Conservation (phyloP, 208 protist genomes). For the Crithidia bombi region DNA sequence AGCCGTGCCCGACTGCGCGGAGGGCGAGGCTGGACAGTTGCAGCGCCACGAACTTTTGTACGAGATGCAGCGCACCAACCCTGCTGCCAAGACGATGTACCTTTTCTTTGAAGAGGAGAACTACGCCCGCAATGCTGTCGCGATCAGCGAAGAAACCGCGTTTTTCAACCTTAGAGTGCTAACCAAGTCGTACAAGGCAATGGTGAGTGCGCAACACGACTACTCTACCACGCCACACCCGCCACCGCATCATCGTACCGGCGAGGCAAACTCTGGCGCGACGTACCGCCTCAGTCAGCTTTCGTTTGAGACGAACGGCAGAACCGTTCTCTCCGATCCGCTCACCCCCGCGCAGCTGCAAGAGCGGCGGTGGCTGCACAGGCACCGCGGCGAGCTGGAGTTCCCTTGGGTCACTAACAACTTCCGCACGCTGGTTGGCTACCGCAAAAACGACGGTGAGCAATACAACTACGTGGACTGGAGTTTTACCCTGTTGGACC, state of each 20-base stretch:
- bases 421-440: slow-evolving; percentile 24
- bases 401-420: slow-evolving; percentile 32
- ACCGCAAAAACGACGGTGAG: not conserved
- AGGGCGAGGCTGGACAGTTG: not conserved
- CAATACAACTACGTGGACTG: slow-evolving; percentile 17
- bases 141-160: slow-evolving; percentile 16
- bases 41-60: not conserved
- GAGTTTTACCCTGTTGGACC: slow-evolving; percentile 20
- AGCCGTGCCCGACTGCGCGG: not conserved
- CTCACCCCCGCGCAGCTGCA: not conserved
- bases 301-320: too few species aligned
- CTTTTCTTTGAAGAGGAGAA: slow-evolving; percentile 19
- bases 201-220: not conserved
- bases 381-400: slow-evolving; percentile 16
- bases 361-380: slow-evolving; percentile 16
- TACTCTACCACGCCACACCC: not conserved
- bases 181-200: slow-evolving; percentile 13
- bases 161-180: slow-evolving; percentile 22
- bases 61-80: slow-evolving; percentile 3
- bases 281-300: too few species aligned
- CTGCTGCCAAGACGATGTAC: not conserved
- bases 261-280: too few species aligned
- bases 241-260: not conserved
- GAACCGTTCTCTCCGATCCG: too few species aligned
- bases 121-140: slow-evolving; percentile 6